Base-by-base conservation (phyloP, 495 filamentous ascomycete species). In the Terfezia boudieri region DNA sequence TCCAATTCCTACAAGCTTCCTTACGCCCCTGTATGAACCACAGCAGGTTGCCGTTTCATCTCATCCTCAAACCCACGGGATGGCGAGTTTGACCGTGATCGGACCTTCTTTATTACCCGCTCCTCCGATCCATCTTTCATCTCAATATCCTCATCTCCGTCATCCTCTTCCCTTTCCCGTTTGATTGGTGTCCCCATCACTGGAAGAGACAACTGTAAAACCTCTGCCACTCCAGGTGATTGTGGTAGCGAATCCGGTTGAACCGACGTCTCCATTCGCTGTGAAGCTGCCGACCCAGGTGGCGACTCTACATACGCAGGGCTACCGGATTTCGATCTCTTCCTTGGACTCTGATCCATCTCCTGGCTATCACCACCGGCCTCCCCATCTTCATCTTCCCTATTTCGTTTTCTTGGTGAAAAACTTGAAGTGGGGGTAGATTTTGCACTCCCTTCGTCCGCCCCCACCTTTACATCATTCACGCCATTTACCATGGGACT, bases 401-500 rank as follows among this genome's bases (percentile, higher is more conserved):
- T 37, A 1, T 53, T 56, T 17, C 60, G 58, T 53, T 61, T 61
- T 9, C 59, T 59, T 14, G 59, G 59, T 22, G 60, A 58, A 20
- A 55, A 17, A 16, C 43, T 54, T 32, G 26, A 32, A 12, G 50
- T 32, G 8, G 60, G 59, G 17, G 50, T 56, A 36, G 52, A 55
- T 49, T 50, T n/a, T 38, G 46, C 59, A 50, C 61, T 53, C 36
- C 8, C 16, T 7, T 32, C 26, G 3, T 41, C 50, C 17, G 10
- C 1, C 2, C 35, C 11, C 58, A 55, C 52, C 41, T 56, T 53
- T 14, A 51, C 58, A 26, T 55, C 55, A 43, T 59, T 56, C 52
- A 60, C 55, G 14, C 41, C 41, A 46, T 46, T 46, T 14, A 46
- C 41, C 41, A 46, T 46, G 6, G 41, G 41, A 20, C 41, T 46